Conservation (phyloP, 768 basidiomycete genomes). For the Rubroboletus satanas region DNA sequence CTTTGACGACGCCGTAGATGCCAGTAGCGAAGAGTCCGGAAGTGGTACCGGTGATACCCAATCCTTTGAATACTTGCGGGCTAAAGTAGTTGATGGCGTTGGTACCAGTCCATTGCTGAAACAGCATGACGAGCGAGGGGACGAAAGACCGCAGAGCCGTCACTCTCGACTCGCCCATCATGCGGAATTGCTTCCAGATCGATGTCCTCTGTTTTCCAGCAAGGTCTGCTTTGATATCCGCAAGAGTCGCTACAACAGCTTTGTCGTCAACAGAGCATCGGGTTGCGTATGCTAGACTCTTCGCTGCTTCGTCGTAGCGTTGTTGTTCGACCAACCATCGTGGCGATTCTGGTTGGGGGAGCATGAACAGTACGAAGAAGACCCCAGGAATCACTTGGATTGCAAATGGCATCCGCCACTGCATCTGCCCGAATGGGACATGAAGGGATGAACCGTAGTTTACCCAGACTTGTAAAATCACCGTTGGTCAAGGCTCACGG, state of each 20-base stretch:
- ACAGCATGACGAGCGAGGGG: constrained; percentile 45
- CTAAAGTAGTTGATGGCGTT: constrained; percentile 56
- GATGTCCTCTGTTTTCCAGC: constrained; percentile 37
- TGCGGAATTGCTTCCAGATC: constrained; percentile 34
- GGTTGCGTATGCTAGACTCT: constrained; percentile 36
- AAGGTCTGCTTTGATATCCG: constrained; percentile 49
- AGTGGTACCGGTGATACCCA: constrained; percentile 43
- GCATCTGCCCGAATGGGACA: constrained; percentile 36
- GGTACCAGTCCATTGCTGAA: constrained; percentile 49
- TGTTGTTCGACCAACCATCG: constrained; percentile 52
- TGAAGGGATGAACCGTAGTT: constrained; percentile 42
- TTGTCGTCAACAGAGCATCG: constrained; percentile 33
- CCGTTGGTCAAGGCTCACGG: background rate
- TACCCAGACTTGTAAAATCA: constrained; percentile 39
- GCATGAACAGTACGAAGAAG: constrained; percentile 44
- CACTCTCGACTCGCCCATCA: constrained; percentile 42
- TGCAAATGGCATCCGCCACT: constrained; percentile 53
- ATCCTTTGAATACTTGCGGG: constrained; percentile 46
- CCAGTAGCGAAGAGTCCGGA: constrained; percentile 51
- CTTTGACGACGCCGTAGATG: constrained; percentile 38
- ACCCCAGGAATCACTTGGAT: constrained; percentile 52
- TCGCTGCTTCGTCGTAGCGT: constrained; percentile 39
- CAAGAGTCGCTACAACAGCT: constrained; percentile 35
- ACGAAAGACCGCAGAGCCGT: constrained; percentile 45
- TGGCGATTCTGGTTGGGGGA: constrained; percentile 52